phyloP scores from a whole-genome alignment of 2,329 filamentous ascomycete species.

The Emmonsiellopsis sp. region DNA sequence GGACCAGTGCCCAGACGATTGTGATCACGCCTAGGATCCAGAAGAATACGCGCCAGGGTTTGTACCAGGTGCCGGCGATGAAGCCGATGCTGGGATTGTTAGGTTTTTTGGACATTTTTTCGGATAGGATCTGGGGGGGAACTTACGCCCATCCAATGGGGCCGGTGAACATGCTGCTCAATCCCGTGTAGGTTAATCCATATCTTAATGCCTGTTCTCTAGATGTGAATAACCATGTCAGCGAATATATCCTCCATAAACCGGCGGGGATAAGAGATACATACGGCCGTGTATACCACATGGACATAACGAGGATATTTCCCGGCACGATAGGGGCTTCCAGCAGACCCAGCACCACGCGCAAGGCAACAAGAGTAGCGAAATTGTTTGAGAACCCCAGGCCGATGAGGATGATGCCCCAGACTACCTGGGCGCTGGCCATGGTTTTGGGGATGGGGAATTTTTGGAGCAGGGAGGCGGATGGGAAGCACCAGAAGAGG shows the following conservation, averaged over 20 bases:
- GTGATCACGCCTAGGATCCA: neutral
- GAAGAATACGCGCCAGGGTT: slow-evolving; percentile 4
- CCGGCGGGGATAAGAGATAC: neutral
- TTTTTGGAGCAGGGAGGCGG: neutral
- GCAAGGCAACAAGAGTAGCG: slow-evolving; percentile 18
- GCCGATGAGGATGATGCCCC: slow-evolving; percentile 35
- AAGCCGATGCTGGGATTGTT: slow-evolving; percentile 14
- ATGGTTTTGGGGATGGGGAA: neutral
- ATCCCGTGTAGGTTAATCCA: neutral
- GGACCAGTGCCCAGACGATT: neutral
- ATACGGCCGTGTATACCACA: slow-evolving; percentile 20
- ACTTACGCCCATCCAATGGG: neutral
- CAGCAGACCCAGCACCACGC: slow-evolving; percentile 21
- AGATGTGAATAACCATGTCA: neutral
- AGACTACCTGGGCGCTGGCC: slow-evolving; percentile 20
- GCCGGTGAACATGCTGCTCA: neutral
- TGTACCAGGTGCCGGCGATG: slow-evolving; percentile 19
- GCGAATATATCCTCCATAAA: neutral
- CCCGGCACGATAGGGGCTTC: slow-evolving; percentile 22
- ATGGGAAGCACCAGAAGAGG: neutral
- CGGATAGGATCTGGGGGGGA: neutral
- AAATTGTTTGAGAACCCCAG: slow-evolving; percentile 22
- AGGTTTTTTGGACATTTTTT: neutral
- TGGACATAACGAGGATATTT: slow-evolving; percentile 20
- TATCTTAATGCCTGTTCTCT: neutral